Base-by-base conservation (phyloP, 164 flowering plant genomes). In the Umbellularia californica region DNA sequence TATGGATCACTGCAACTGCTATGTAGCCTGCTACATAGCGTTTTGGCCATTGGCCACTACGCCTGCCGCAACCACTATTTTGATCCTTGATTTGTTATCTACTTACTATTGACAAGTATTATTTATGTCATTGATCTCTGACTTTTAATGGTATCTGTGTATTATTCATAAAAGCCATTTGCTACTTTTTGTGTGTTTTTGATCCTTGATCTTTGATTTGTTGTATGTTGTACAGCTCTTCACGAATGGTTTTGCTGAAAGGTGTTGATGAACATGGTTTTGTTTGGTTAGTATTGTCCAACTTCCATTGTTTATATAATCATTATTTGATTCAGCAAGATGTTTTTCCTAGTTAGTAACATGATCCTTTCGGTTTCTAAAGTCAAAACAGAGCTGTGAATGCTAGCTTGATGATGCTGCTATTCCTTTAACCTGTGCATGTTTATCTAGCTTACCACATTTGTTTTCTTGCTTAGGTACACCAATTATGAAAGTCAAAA, bases 201-300 rank as follows among this genome's bases (percentile, higher is more conserved):
- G 35, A 30, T 30, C 35, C 35, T 30, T 30, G 35, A 30, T 30
- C 35, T 30, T 30, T 30, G 35, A 30, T 30, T 30, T 30, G 35
- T 30, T 30, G 35, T 30, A 1, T 71, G 33, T 52, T 41, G 2
- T 79, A 76, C 87, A 95, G 97, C 33, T 93, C 98, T 23, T 95
- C 98, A 33, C 79, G 98, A 69, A 92, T 95, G 86, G 98, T 95
- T 62, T 82, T 93, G 86, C 88, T 95, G 22, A 93, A 95, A 84
- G 97, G 98, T 66, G 77, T 95, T 74, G 98, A 93, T 76, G 79
- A 84, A 73, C 85, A 89, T 84, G 97, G 99, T 66, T 95, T 95
- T 86, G 93, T 91, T 76, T 95, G 99, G 98, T 95, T 70, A 82
- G 90, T 83, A 52, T 51, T 66, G 19, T 13, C 51, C 11, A 13